phyloP scores from a whole-genome alignment of 768 basidiomycete species.

The Tylopilus rubrobrunneus region DNA sequence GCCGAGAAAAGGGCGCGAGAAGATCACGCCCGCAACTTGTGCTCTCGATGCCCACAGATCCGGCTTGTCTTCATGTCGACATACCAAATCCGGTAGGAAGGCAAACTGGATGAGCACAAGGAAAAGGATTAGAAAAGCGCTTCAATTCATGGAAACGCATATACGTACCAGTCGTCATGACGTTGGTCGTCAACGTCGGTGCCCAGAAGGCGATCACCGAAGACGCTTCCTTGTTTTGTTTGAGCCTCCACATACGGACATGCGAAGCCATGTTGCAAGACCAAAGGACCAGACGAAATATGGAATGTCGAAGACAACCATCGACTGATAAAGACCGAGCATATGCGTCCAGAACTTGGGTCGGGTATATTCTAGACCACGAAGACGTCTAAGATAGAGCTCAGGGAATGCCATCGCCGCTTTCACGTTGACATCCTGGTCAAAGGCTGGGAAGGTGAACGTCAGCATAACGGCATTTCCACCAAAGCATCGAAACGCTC shows the following conservation, averaged over 20 bases:
- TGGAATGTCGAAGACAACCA: too few species aligned
- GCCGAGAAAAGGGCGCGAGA: constrained; percentile 33
- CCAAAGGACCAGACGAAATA: too few species aligned
- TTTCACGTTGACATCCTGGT: too few species aligned
- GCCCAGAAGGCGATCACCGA: constrained; percentile 30
- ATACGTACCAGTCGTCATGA: constrained; percentile 30
- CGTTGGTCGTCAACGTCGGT: constrained; percentile 31
- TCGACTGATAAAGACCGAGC: too few species aligned
- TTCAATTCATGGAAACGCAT: not conserved
- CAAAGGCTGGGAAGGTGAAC: too few species aligned
- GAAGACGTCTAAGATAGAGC: too few species aligned
- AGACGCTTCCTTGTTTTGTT: constrained; percentile 19
- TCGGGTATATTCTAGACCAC: too few species aligned
- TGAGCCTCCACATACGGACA: constrained; percentile 15
- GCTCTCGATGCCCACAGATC: not conserved
- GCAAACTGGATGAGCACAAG: constrained; percentile 14
- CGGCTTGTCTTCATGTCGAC: constrained; percentile 36
- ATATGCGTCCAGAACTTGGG: too few species aligned
- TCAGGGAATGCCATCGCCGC: too few species aligned
- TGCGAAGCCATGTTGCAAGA: too few species aligned
- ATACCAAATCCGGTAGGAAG: constrained; percentile 43
- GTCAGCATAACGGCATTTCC: too few species aligned
- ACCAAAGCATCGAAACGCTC: too few species aligned
- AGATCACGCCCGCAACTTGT: constrained; percentile 27
- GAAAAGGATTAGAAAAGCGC: not conserved